Conservation (phyloP, 495 filamentous ascomycete genomes). For the Tuber brumale region DNA sequence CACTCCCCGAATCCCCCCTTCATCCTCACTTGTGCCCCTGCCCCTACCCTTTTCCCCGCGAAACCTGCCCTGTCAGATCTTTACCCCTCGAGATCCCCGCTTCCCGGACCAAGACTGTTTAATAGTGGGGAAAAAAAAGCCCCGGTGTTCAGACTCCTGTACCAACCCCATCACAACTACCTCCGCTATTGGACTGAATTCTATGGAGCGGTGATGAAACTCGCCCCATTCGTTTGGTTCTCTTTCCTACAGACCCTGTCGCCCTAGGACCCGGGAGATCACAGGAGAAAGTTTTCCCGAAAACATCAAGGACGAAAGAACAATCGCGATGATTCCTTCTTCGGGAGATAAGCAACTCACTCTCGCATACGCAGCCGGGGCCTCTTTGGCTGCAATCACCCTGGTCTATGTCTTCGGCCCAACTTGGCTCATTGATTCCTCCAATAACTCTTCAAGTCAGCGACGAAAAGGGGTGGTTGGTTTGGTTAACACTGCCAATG, state of each 20-base stretch:
- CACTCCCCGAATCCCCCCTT: not conserved
- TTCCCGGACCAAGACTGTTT: not conserved
- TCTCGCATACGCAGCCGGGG: slow-evolving; percentile 75
- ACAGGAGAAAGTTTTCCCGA: not conserved
- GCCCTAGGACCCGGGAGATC: slow-evolving; percentile 16
- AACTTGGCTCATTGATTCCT: slow-evolving; percentile 83
- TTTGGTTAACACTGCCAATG: slow-evolving; percentile 84
- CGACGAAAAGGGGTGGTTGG: slow-evolving; percentile 87
- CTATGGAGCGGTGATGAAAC: slow-evolving; percentile 28
- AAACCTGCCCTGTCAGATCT: not conserved
- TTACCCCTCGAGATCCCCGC: not conserved
- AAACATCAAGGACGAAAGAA: not conserved
- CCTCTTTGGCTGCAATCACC: slow-evolving; percentile 90
- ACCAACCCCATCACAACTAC: not conserved
- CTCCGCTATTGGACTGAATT: slow-evolving; percentile 9
- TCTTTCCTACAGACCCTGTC: slow-evolving; percentile 16
- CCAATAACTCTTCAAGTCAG: slow-evolving; percentile 52
- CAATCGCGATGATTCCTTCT: slow-evolving; percentile 19
- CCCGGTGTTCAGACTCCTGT: not conserved
- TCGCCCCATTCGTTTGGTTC: slow-evolving; percentile 5
- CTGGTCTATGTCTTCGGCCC: slow-evolving; percentile 95
- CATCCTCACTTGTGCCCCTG: not conserved
- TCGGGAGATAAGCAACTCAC: slow-evolving; percentile 37
- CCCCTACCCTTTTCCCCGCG: not conserved
- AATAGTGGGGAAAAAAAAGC: slow-evolving; percentile 9